phyloP scores from a whole-genome alignment of 2,329 filamentous ascomycete species.

The Xylaria sp. region DNA sequence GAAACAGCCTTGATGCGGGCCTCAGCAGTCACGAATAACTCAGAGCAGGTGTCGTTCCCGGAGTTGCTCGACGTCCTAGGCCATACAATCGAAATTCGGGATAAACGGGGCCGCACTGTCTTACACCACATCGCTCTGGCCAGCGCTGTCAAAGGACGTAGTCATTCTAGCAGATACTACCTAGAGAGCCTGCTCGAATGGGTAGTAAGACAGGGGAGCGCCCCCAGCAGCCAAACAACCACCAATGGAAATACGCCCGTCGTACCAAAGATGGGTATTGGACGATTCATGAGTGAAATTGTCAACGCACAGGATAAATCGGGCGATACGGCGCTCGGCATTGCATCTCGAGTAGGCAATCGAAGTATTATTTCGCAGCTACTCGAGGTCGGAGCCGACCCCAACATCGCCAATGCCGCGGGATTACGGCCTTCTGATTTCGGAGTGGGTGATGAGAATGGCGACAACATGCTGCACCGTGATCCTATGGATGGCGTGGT shows the following conservation, averaged over 20 bases:
- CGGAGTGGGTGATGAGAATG: slow-evolving; percentile 65
- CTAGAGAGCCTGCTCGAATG: slow-evolving; percentile 91
- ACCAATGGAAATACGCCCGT: slow-evolving; percentile 32
- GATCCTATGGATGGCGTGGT: slow-evolving; percentile 33
- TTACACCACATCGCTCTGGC: slow-evolving; percentile 95
- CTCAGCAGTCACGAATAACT: slow-evolving; percentile 87
- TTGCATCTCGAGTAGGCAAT: slow-evolving; percentile 89
- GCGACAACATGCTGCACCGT: slow-evolving; percentile 34
- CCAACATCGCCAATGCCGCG: slow-evolving; percentile 84
- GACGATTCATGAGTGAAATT: slow-evolving; percentile 93
- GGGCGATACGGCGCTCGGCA: slow-evolving; percentile 90
- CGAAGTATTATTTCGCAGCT: slow-evolving; percentile 94
- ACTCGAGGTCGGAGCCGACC: slow-evolving; percentile 88
- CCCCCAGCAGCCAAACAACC: slow-evolving; percentile 47
- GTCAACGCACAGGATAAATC: slow-evolving; percentile 92
- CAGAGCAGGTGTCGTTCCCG: slow-evolving; percentile 85
- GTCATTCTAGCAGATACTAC: slow-evolving; percentile 89
- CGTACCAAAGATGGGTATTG: slow-evolving; percentile 71
- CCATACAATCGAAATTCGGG: slow-evolving; percentile 82
- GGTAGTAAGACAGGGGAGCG: slow-evolving; percentile 78
- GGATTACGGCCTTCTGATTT: slow-evolving; percentile 90
- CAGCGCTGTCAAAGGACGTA: slow-evolving; percentile 89
- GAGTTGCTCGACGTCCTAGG: slow-evolving; percentile 85
- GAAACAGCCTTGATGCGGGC: slow-evolving; percentile 92
- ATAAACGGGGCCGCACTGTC: slow-evolving; percentile 84